Evolutionary conservation across 2,329 filamentous ascomycete species (phyloP).

Genomic region (Fusarium annulatum): DNA sequence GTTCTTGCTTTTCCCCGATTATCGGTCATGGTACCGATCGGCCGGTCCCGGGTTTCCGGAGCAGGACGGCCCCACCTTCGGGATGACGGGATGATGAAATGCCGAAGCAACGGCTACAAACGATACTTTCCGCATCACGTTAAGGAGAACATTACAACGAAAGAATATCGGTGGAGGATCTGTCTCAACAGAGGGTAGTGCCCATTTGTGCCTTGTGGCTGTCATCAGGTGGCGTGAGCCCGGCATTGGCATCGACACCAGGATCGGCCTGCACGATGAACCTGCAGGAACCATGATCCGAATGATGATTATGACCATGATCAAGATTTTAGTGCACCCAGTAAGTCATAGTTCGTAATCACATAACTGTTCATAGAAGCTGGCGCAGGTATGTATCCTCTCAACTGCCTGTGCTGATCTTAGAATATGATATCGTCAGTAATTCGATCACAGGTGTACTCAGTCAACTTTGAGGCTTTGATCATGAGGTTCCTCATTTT

Average conservation of each 20-base stretch:
- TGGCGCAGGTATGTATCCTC: no score
- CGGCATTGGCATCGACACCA: neutral
- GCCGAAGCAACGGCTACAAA: neutral
- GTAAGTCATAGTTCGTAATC: neutral
- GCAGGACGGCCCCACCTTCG: conserved; percentile 10
- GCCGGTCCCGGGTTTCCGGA: conserved; percentile 7
- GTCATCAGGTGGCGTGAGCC: neutral
- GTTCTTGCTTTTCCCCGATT: neutral
- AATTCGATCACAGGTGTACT: neutral
- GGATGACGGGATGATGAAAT: neutral
- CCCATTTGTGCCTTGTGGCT: neutral
- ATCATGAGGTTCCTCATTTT: conserved; percentile 13
- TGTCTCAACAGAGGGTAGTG: neutral
- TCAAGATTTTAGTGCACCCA: neutral
- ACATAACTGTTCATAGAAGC: neutral
- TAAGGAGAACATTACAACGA: neutral
- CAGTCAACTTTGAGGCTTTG: neutral
- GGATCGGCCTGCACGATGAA: conserved; percentile 12
- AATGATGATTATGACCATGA: neutral
- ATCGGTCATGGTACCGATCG: neutral
- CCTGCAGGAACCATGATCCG: neutral
- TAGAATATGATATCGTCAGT: no score
- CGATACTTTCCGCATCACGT: neutral
- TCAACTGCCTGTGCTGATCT: neutral
- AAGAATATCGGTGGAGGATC: neutral